Base-by-base conservation (phyloP, 75 land plant species). In the Ceratopteris richardii region DNA sequence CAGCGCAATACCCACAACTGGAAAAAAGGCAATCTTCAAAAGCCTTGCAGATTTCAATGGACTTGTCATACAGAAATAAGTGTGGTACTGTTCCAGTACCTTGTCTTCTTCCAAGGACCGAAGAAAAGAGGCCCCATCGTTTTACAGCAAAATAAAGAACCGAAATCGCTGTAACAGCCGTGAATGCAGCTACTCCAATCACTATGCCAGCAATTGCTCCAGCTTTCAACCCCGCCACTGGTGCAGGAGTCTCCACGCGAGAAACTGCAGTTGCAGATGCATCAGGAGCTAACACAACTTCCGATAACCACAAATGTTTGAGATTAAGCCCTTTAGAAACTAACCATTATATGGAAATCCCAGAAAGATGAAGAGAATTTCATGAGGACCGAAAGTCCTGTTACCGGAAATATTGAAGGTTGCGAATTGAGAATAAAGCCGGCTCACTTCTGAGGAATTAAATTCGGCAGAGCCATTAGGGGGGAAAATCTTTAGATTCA, bases 381-480 rank as follows among this genome's bases (percentile, higher is more conserved):
- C 98, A 68, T 77, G 83, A 1, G 98, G 98, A 44, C 98, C 98
- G 71, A 89, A 86, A 1, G 73, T 30, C 31, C 64, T 47, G 55
- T 52, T 68, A 42, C 69, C 67, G 6, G 78, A 72, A 42, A 93
- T 75, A 0, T 56, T 16, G 87, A 90, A 93, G 3, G 63, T 39
- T 7, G 83, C 30, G 58, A 83, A 83, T 47, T 36, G 51, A 7
- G 41, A 1, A 44, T 65, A 77, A 17, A 93, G 60, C 28, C 84
- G 50, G 21, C 29, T 46, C 64, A 86, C 54, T 68, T 93, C 96
- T 55, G 79, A 74, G 13, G 17, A 20, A 63, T 81, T 78, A 44
- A 89, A 85, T 26, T 29, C 14, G 19, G 29, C 48, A 33, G 37
- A 33, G 37, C 9, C 9, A 9, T 51, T 7, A 70, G 43, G 30